Base-by-base conservation (phyloP, 2,329 filamentous ascomycete species). In the Calonectria hawksworthii region DNA sequence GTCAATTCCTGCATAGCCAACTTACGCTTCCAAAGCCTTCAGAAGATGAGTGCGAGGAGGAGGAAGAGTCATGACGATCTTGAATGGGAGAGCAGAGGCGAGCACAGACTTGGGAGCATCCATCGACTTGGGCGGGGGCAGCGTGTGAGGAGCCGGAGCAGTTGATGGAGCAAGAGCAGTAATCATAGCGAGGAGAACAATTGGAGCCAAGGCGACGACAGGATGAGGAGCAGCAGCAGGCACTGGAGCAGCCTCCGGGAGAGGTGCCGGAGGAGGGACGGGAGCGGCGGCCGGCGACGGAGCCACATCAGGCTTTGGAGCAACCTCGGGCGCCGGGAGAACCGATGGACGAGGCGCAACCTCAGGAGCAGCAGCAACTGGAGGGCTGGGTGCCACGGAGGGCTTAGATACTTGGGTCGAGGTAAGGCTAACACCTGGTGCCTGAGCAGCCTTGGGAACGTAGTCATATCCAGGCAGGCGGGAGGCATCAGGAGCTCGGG, bases 201-300 rank as follows among this genome's bases (percentile, higher is more conserved):
- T 72, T 5, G 78, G 78, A 1, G 64, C 77, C 8, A 78, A 38
- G 16, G 70, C 32, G 9, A 76, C 56, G 18, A 64, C 18, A 14
- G 78, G 78, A 1, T 76, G 14, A 61, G 66, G 69, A n/a, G 78
- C 75, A 28, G 54, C 32, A 8, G 47, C 21, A 21, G 74, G 74
- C 18, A 44, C 52, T n/a, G 67, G 56, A 34, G 74, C 77, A 14
- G 28, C n/a, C 26, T 44, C 38, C 5, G 78, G 78, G 7, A 68
- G 44, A 9, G 74, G 77, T 1, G 74, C 74, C 9, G 23, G 38
- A 11, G 63, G 47, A 30, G 71, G 74, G 13, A 63, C 30, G 10
- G 51, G 70, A 36, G 67, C 76, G 10, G 67, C 21, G 21, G 9
- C 36, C 3, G 78, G 78, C 10, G 11, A 65, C 28, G 47, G 28